Percentiles rank a stretch among this genome's conserved stretches.
phyloP scores from a whole-genome alignment of 768 basidiomycete species.

The Tylopilus rubrobrunneus region DNA sequence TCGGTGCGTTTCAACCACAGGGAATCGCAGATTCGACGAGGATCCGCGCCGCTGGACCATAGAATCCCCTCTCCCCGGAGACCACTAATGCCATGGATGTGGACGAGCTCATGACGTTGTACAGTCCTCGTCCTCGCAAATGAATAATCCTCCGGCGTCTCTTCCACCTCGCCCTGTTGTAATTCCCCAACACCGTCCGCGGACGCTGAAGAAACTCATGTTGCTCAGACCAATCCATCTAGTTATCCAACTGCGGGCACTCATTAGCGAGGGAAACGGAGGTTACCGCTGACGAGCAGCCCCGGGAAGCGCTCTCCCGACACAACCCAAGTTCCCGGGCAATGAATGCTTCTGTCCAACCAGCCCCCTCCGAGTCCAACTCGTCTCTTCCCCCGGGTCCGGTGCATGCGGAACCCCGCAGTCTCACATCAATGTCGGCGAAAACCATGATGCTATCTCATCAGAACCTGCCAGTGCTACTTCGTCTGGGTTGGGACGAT shows the following conservation, averaged over 20 bases:
- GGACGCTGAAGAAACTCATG: slow-evolving; percentile 7
- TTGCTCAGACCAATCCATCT: not conserved
- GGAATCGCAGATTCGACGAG: slow-evolving; percentile 25
- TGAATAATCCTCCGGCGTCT: not conserved
- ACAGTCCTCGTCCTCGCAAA: not conserved
- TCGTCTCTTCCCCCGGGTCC: slow-evolving; percentile 10
- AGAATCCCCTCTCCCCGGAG: not conserved
- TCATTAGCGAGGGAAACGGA: not conserved
- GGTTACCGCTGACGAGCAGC: not conserved
- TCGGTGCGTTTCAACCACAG: slow-evolving; percentile 21
- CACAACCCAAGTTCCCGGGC: slow-evolving; percentile 4
- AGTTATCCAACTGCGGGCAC: not conserved
- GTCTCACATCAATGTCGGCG: not conserved
- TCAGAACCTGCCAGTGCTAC: slow-evolving; percentile 8
- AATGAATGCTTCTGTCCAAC: slow-evolving; percentile 8
- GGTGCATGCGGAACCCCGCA: slow-evolving; percentile 9
- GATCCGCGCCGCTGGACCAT: slow-evolving; percentile 21
- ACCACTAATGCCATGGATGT: not conserved
- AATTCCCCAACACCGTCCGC: slow-evolving; percentile 25
- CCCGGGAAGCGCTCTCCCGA: not conserved
- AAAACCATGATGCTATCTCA: slow-evolving; percentile 1
- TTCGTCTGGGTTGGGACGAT: slow-evolving; percentile 6
- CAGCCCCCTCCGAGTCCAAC: slow-evolving; percentile 1
- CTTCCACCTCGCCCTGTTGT: slow-evolving; percentile 18
- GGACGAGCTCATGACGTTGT: not conserved